Evolutionary conservation across 2,329 filamentous ascomycete species (phyloP), one percentile per base, ranked within the genome.

Genomic region (Fusarium lateritium): DNA sequence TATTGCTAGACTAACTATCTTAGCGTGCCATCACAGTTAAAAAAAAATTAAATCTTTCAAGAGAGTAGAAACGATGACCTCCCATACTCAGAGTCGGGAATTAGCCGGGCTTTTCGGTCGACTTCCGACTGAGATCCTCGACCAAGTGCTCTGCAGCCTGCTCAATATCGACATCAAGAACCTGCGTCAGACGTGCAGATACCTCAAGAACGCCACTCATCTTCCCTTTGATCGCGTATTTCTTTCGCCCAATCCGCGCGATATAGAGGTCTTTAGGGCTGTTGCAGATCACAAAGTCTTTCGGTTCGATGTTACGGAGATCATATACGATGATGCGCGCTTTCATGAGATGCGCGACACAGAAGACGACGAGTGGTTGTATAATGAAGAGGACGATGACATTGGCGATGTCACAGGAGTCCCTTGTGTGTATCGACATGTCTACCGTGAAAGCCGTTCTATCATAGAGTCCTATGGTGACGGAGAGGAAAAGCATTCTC

Each of bases 301-400:
- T n/a, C 45, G 67, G 7, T 13, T 57, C 2, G 11, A 51, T 1
- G 38, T 75, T 6, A 26, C 38, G 4, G 62, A 71, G 44, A 50
- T 74, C 5, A 42, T 75, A 3, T 73, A 66, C 17, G 72, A 75
- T 40, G 71, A 75, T 26, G 66, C 67, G 2, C 43, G 52, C 7
- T 63, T 63, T 19, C 7, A 3, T 24, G 21, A 22, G 19, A 22
- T 17, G 34, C 19, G 4, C n/a, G 11, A 7, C 3, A 15, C 15
- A 14, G 14, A 4, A 8, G 7, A 14, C 8, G 15, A 39, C 6
- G 14, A 10, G n/a, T 19, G 24, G 13, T 17, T 45, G 19, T 7
- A 7, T 45, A 2, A 14, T 6, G 43, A 17, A n/a, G 22, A 40
- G 11, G 36, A 42, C 2, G 13, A 6, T 14, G 19, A 50, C 11